Evolutionary conservation across 306 rosid species (phyloP), one percentile per base, ranked within the genome.

Genomic region (Cicer yamashitae): DNA sequence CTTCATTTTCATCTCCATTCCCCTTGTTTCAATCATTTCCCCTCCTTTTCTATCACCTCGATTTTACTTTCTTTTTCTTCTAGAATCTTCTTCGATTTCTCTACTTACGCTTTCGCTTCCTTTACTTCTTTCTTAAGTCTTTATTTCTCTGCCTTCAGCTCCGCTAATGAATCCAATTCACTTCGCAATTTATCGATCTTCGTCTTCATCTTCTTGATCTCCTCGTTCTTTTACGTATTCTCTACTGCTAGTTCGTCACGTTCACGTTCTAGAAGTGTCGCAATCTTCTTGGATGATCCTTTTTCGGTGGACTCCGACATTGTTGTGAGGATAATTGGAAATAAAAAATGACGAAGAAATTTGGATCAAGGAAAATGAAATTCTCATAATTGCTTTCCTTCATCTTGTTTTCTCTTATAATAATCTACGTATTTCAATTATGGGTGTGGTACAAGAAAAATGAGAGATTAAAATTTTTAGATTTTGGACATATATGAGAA

Each of bases 1-100:
- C 77, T 78, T 90, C 92, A 77, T 92, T 58, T 89, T 91, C 8
- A 82, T 73, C 79, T 84, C 93, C 0, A 74, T 62, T 80, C 88
- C 4, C 14, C 39, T 25, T 81, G 80, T 81, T 82, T 94, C 78
- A 86, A 20, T 3, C 14, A 59, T 20, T 82, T 88, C 6, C 78
- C 57, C 80, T 85, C 93, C 18, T 81, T 84, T 87, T 94, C 89
- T 41, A 91, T 39, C 11, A 73, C 0, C 63, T 74, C 82, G 12
- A 85, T 67, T 67, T n/a, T 82, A 43, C 10, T 64, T 43, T 71
- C 90, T 44, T 78, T 86, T 79, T 86, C 94, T 0, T 60, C 86
- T 73, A 85, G 34, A 14, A 7, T 56, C 15, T 76, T 75, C 75
- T 76, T 79, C 74, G 87, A 51, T 18, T 80, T 79, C 18, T 4